These are phyloP conservation scores for Globisporangium splendens DNA, from an alignment of 352 stramenopile genomes.

Conservation along the genomic window DNA sequence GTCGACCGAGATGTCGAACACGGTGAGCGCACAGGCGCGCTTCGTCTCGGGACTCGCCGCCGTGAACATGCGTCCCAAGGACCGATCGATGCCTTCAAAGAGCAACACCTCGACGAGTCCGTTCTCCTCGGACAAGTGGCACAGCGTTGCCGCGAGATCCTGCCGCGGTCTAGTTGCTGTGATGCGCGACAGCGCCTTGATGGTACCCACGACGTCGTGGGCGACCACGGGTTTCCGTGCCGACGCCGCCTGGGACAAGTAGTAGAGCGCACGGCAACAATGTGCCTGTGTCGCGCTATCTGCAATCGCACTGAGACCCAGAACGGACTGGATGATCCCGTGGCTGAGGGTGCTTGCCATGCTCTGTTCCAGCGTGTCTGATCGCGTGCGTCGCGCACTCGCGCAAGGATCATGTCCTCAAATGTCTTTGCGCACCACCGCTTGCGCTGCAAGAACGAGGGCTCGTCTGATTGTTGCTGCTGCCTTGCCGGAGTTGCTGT, in stretches of 20 bases:
- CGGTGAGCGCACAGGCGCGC: conserved; percentile 57
- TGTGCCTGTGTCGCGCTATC: conserved; percentile 53
- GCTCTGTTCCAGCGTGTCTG: conserved; percentile 5
- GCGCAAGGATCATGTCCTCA: conserved; percentile 65
- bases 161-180: conserved; percentile 28
- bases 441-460: conserved; percentile 44
- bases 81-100: conserved; percentile 68
- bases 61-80: conserved; percentile 42
- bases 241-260: conserved; percentile 33
- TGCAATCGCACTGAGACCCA: conserved; percentile 36
- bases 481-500: conserved; percentile 6
- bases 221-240: conserved; percentile 59
- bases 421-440: conserved; percentile 73
- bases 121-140: conserved; percentile 62
- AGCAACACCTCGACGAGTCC: conserved; percentile 53
- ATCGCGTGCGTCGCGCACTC: conserved; percentile 21
- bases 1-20: conserved; percentile 71
- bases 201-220: conserved; percentile 36
- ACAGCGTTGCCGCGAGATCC: conserved; percentile 62
- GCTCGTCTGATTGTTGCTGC: conserved; percentile 16
- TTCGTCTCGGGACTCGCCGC: conserved; percentile 53
- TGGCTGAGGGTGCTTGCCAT: conserved; percentile 48
- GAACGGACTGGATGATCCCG: conserved; percentile 63
- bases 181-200: conserved; percentile 47
- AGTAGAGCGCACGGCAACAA: conserved; percentile 70